Percentiles rank a stretch among this genome's conserved stretches.
These are phyloP conservation scores for Candida boidinii DNA, from an alignment of 805 yeast genomes.

Conservation along the genomic window DNA sequence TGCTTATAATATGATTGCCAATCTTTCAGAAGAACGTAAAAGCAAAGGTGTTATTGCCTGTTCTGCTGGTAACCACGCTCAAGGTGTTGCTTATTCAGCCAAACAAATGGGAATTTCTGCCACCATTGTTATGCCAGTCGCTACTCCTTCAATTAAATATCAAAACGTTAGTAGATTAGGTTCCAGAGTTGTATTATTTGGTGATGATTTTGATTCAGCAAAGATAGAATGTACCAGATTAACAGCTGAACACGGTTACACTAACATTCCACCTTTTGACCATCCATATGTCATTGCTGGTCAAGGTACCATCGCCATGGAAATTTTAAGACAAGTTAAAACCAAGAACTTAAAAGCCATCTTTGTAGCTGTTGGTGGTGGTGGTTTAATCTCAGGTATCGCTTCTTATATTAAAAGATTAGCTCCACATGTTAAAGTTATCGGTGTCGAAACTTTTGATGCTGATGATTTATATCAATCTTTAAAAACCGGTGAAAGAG, in stretches of 20 bases:
- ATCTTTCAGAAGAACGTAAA: constrained; percentile 57
- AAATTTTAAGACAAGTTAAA: constrained; percentile 79
- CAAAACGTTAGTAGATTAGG: constrained; percentile 89
- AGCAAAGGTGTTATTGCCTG: constrained; percentile 92
- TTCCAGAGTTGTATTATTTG: constrained; percentile 85
- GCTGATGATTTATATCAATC: constrained; percentile 89
- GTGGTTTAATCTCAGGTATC: constrained; percentile 89
- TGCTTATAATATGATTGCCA: constrained; percentile 95
- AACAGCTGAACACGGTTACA: constrained; percentile 59
- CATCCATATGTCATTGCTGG: constrained; percentile 98
- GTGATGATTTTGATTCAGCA: constrained; percentile 94
- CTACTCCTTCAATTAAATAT: constrained; percentile 92
- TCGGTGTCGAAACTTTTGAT: constrained; percentile 94
- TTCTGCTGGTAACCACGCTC: constrained; percentile 99
- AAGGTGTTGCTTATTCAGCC: constrained; percentile 95
- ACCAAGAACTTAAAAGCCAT: constrained; percentile 73
- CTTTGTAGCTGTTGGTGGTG: constrained; percentile 94
- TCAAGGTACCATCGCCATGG: constrained; percentile 96
- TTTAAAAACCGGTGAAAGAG: constrained; percentile 44
- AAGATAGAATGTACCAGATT: constrained; percentile 81
- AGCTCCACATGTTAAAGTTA: constrained; percentile 94
- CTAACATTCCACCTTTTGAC: constrained; percentile 96
- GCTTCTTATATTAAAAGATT: constrained; percentile 85
- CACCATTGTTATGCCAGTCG: constrained; percentile 96
- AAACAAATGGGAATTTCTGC: constrained; percentile 80